Evolutionary conservation across 176 grass and related monocot species (phyloP).

Genomic region (Phyllostachys edulis): DNA sequence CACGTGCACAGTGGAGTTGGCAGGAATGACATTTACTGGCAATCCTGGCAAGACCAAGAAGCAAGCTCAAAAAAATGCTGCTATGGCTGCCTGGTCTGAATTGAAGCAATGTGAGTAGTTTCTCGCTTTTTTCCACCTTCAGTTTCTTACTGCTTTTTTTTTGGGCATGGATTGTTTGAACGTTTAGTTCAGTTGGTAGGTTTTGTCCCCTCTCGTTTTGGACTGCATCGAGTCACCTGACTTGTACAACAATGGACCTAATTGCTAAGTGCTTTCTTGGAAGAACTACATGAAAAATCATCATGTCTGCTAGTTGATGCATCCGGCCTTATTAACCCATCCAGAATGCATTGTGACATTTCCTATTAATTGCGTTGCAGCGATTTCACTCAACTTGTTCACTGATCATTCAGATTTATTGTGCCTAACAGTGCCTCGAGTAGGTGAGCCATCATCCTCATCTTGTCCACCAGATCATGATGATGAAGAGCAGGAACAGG

Average conservation of each 20-base stretch:
- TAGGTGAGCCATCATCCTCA: slow-evolving; percentile 42
- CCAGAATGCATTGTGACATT: neutral
- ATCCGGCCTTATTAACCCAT: neutral
- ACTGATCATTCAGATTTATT: slow-evolving; percentile 23
- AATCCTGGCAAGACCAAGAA: slow-evolving; percentile 97
- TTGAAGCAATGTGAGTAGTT: slow-evolving; percentile 50
- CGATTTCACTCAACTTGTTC: neutral
- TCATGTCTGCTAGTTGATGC: slow-evolving; percentile 9
- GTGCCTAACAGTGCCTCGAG: slow-evolving; percentile 48
- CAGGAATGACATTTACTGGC: slow-evolving; percentile 83
- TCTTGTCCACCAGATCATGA: slow-evolving; percentile 43
- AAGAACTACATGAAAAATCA: neutral
- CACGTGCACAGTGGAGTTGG: slow-evolving; percentile 93
- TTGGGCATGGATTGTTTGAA: neutral
- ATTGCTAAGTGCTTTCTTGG: neutral
- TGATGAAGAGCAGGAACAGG: slow-evolving; percentile 58
- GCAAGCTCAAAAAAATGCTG: slow-evolving; percentile 97
- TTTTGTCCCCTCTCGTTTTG: neutral
- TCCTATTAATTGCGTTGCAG: slow-evolving; percentile 3
- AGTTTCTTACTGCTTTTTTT: neutral
- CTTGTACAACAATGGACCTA: neutral
- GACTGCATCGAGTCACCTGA: neutral
- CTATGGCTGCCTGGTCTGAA: slow-evolving; percentile 85
- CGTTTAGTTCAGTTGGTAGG: neutral
- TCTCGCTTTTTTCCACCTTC: slow-evolving; percentile 16